Evolutionary conservation across 768 basidiomycete species (phyloP), one percentile per base, ranked within the genome.

Genomic region (Asterophora lycoperdoides): DNA sequence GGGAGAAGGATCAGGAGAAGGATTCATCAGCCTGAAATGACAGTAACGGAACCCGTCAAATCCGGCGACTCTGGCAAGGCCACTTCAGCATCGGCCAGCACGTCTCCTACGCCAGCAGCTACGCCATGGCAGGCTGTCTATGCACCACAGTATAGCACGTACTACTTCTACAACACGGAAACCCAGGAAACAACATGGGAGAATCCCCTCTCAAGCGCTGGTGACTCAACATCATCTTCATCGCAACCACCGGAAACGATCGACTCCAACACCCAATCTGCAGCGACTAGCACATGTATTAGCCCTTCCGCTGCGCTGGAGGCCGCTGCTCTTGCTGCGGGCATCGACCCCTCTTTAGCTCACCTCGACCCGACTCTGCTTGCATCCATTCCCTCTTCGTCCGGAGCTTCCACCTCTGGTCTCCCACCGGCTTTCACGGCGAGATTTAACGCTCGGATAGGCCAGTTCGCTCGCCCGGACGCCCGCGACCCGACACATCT

Each of bases 111-210:
- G 17, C 23, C 50, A 14, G 26, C 49, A 33, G 29, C 53, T 14
- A 59, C 50, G 14, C 67, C 77, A 20, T 92, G 90, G 89, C 90
- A 91, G 64, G 89, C 89, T 32, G 76, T 93, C 26, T 92, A 76
- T 68, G 83, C 89, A 1, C 79, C 87, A 1, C 73, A 83, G 52
- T 80, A 88, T 70, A 86, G 79, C 64, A 75, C 86, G 8, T 93
- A 93, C 68, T 93, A 93, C 65, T 93, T 91, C 71, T 87, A 76
- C 75, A 93, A 91, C 66, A 49, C 80, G 8, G 64, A 68, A 51
- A 90, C 89, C 0, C 73, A 83, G 45, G 81, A 91, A 68, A 92
- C 89, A 14, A 92, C 89, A 2, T 92, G 90, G 90, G 69, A 71
- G 23, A 92, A 92, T 59, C 89, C 89, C 8, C 71, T 93, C 78